phyloP scores from a whole-genome alignment of 495 filamentous ascomycete genomes.

The Hyaloscypha bicolor region DNA sequence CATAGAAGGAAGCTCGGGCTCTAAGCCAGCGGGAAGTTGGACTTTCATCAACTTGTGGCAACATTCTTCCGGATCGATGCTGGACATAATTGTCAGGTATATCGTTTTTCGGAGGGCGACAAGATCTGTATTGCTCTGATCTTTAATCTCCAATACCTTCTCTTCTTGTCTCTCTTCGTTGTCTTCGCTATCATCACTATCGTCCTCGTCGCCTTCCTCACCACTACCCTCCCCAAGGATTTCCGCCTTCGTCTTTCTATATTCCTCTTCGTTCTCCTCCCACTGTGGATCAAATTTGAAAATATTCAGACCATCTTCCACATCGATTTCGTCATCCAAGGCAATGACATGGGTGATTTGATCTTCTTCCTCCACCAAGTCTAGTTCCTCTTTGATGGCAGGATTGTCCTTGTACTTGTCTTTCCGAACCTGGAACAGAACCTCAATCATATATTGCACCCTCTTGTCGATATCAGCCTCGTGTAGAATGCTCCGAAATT shows the following conservation, averaged over 20 bases:
- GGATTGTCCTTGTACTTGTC: slow-evolving; percentile 95
- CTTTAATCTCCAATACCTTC: slow-evolving; percentile 87
- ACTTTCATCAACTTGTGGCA: slow-evolving; percentile 95
- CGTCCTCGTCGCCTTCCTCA: slow-evolving; percentile 69
- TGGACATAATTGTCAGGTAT: slow-evolving; percentile 96
- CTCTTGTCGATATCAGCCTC: slow-evolving; percentile 95
- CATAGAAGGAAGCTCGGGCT: slow-evolving; percentile 92
- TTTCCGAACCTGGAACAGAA: slow-evolving; percentile 94
- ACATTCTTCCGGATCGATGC: slow-evolving; percentile 91
- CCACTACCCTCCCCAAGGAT: slow-evolving; percentile 92
- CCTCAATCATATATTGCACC: slow-evolving; percentile 98
- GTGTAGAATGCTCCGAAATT: slow-evolving; percentile 91
- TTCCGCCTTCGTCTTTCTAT: slow-evolving; percentile 85
- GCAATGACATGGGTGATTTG: slow-evolving; percentile 87
- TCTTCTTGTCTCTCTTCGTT: slow-evolving; percentile 73
- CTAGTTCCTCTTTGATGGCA: slow-evolving; percentile 87
- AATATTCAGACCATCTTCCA: slow-evolving; percentile 84
- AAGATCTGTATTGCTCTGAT: slow-evolving; percentile 93
- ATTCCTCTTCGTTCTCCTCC: slow-evolving; percentile 89
- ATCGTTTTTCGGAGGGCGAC: slow-evolving; percentile 93
- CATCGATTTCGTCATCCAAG: slow-evolving; percentile 79
- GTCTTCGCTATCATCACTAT: slow-evolving; percentile 75
- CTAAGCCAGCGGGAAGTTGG: slow-evolving; percentile 82
- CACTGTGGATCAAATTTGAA: slow-evolving; percentile 93
- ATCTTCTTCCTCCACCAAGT: slow-evolving; percentile 95